Evolutionary conservation across 1,284 basidiomycete genomes (phyloP).

Genomic region (Ganoderma resinaceum): DNA sequence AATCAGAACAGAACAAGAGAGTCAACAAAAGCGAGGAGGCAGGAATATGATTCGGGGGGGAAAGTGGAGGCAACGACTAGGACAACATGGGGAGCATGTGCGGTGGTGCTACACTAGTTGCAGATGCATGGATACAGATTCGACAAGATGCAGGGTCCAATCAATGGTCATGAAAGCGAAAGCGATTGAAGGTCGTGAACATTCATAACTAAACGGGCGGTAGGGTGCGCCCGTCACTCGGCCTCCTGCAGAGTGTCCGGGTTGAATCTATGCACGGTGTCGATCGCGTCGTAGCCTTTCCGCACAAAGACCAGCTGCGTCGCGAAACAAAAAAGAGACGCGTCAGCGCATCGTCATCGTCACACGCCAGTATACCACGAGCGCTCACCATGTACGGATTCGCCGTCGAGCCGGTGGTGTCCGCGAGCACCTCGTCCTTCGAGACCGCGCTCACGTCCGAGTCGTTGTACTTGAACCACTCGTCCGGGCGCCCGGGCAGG

Average conservation of each 20-base stretch:
- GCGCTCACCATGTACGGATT: conserved; percentile 82
- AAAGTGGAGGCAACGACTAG: not conserved
- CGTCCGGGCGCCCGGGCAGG: conserved; percentile 75
- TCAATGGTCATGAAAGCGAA: not conserved
- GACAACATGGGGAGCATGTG: not conserved
- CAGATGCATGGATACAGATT: conserved; percentile 4
- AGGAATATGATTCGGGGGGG: too few relatives aligned
- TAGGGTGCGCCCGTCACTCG: conserved; percentile 9
- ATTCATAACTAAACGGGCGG: not conserved
- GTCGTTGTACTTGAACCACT: conserved; percentile 97
- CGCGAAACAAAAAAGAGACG: not conserved
- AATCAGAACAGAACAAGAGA: too few relatives aligned
- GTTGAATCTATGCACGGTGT: conserved; percentile 76
- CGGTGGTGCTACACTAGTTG: not conserved
- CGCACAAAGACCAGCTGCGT: conserved; percentile 80
- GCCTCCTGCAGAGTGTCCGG: conserved; percentile 31
- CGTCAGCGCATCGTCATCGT: not conserved
- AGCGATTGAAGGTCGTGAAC: not conserved
- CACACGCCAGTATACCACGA: too few relatives aligned
- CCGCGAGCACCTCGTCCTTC: conserved; percentile 81
- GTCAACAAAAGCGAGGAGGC: too few relatives aligned
- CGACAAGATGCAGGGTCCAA: conserved; percentile 1
- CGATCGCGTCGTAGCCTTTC: conserved; percentile 75
- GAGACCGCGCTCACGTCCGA: conserved; percentile 77
- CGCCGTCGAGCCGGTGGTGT: conserved; percentile 82